These are phyloP conservation scores for Knufia petricola DNA, from an alignment of 2,329 filamentous ascomycete genomes.

Conservation along the genomic window DNA sequence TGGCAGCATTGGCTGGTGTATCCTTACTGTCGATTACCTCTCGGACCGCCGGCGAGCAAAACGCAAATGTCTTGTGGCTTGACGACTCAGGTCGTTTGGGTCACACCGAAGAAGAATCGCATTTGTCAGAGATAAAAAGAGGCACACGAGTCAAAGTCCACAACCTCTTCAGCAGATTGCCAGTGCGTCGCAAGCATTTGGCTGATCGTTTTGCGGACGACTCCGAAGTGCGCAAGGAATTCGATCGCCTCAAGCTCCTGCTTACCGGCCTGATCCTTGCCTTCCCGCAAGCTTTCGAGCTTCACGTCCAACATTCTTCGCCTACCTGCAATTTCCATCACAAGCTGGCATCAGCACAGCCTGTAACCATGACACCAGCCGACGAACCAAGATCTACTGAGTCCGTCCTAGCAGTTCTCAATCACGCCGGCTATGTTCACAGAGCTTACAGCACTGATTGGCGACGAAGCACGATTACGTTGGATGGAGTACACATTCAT, in stretches of 20 bases:
- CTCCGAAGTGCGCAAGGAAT: slow-evolving; percentile 51
- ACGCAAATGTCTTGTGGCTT: slow-evolving; percentile 35
- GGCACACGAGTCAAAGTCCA: slow-evolving; percentile 69
- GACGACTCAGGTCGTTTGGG: not conserved
- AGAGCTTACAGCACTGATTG: slow-evolving; percentile 46
- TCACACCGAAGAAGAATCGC: not conserved
- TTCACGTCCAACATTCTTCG: slow-evolving; percentile 41
- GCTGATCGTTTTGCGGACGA: slow-evolving; percentile 44
- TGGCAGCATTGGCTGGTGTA: slow-evolving; percentile 65
- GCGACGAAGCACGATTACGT: slow-evolving; percentile 61
- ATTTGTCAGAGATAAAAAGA: slow-evolving; percentile 13
- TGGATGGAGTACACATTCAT: slow-evolving; percentile 50
- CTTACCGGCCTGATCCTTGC: slow-evolving; percentile 60
- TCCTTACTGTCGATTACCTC: slow-evolving; percentile 72
- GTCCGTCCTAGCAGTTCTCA: slow-evolving; percentile 14
- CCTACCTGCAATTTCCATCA: slow-evolving; percentile 1
- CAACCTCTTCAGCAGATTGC: slow-evolving; percentile 82
- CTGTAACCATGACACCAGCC: not conserved
- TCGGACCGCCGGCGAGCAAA: slow-evolving; percentile 46
- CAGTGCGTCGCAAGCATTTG: slow-evolving; percentile 78
- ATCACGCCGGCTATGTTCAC: slow-evolving; percentile 12
- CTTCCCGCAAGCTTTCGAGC: slow-evolving; percentile 48
- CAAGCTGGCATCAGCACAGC: not conserved
- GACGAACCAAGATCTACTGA: not conserved
- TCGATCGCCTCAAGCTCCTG: slow-evolving; percentile 51